Percentiles rank a stretch among this genome's conserved stretches.
phyloP scores from a whole-genome alignment of 1,139 yeast species.

The Eremothecium sinecaudum region DNA sequence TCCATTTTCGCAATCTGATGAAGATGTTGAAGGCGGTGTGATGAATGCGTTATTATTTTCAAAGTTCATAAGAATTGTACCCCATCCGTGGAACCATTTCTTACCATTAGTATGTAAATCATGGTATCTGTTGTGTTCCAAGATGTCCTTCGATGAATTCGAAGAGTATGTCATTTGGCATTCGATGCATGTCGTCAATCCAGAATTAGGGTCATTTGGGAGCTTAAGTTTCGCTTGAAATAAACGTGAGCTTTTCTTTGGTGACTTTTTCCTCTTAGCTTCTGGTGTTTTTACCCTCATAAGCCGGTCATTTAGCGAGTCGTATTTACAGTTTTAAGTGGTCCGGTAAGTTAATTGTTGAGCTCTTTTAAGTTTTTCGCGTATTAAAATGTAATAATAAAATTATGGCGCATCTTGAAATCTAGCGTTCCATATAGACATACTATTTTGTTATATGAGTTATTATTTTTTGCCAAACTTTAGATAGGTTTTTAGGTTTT shows the following conservation, averaged over 20 bases:
- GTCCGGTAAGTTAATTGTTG: no score
- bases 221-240: constrained; percentile 1
- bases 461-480: no score
- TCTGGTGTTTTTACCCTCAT: background rate
- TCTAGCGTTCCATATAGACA: no score
- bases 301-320: no score
- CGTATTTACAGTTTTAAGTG: no score
- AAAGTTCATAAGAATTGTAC: constrained; percentile 10
- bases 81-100: constrained; percentile 27
- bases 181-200: constrained; percentile 18
- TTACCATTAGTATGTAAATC: constrained; percentile 23
- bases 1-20: background rate
- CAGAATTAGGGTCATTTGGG: background rate
- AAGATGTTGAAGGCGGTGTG: constrained; percentile 13
- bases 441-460: no score
- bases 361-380: no score
- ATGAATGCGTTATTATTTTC: background rate
- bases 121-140: constrained; percentile 22
- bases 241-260: background rate
- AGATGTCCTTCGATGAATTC: constrained; percentile 15
- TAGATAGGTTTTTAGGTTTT: no score
- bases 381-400: no score
- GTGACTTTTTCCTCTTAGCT: background rate
- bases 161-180: constrained; percentile 26
- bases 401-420: no score